These are phyloP conservation scores for Populus nigra DNA, from an alignment of 345 rosid genomes.

Conservation along the genomic window DNA sequence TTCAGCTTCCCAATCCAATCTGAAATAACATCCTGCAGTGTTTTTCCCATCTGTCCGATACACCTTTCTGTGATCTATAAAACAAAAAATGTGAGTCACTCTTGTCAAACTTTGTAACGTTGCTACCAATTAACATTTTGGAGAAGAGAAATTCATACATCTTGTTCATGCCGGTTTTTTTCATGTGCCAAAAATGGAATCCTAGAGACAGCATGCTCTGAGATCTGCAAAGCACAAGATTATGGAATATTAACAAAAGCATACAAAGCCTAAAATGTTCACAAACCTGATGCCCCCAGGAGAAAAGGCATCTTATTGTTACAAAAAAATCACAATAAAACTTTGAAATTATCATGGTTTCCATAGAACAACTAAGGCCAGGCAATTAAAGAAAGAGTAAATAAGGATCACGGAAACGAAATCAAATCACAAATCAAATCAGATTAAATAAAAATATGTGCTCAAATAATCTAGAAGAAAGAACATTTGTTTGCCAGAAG, in stretches of 20 bases:
- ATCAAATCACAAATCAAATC: not conserved
- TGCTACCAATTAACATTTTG: not conserved
- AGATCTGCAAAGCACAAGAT: constrained; percentile 45
- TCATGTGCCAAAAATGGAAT: constrained; percentile 73
- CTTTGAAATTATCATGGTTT: not conserved
- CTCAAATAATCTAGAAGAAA: not conserved
- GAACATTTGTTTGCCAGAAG: too few relatives aligned
- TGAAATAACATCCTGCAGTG: constrained; percentile 60
- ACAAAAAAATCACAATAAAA: not conserved
- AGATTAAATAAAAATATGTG: not conserved
- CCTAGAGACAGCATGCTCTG: constrained; percentile 49
- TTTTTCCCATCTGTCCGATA: constrained; percentile 56
- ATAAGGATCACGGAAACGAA: too few relatives aligned
- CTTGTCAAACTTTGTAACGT: not conserved
- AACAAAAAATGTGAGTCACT: constrained; percentile 9
- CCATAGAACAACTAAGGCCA: not conserved
- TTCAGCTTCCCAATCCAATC: constrained; percentile 64
- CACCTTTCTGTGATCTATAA: constrained; percentile 73
- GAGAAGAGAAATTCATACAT: constrained; percentile 44
- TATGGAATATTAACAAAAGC: not conserved
- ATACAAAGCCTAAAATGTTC: not conserved
- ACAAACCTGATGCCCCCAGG: not conserved
- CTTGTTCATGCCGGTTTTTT: constrained; percentile 76
- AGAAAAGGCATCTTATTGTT: not conserved
- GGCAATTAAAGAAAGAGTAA: too few relatives aligned